Evolutionary conservation across 352 stramenopile species (phyloP).

Genomic region (Phytophthora tentaculata): DNA sequence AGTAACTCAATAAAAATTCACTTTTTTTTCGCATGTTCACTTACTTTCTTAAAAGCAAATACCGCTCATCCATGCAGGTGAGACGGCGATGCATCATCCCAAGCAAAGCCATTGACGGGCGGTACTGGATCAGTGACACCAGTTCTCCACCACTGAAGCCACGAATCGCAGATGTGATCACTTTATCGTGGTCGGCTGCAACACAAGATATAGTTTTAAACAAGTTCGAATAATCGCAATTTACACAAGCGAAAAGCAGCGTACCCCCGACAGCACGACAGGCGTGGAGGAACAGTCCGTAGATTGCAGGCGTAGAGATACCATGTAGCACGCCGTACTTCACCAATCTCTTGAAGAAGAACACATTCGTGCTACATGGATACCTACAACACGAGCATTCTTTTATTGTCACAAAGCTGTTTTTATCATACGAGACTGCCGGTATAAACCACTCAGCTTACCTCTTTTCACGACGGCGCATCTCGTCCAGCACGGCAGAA

Average conservation of each 20-base stretch:
- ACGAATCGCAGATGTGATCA: conserved; percentile 85
- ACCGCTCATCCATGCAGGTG: conserved; percentile 70
- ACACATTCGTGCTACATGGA: conserved; percentile 63
- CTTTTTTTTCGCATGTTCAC: conserved; percentile 4
- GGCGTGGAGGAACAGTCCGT: conserved; percentile 75
- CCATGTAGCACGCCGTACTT: conserved; percentile 82
- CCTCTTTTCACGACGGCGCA: conserved; percentile 70
- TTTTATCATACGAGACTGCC: not conserved
- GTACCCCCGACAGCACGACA: conserved; percentile 64
- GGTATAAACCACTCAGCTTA: conserved; percentile 15
- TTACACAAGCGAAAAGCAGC: not conserved
- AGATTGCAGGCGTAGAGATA: conserved; percentile 72
- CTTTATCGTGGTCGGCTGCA: conserved; percentile 67
- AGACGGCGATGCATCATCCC: conserved; percentile 72
- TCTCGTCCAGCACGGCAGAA: conserved; percentile 55
- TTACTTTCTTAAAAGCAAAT: conserved; percentile 75
- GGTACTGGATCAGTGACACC: conserved; percentile 76
- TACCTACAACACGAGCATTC: conserved; percentile 39
- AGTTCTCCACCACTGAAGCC: conserved; percentile 82
- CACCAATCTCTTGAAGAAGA: conserved; percentile 79
- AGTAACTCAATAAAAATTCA: not conserved
- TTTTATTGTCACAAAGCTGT: conserved; percentile 1
- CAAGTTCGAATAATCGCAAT: no score
- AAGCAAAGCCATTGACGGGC: conserved; percentile 81
- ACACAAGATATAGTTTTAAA: not conserved